Evolutionary conservation across 345 rosid genomes (phyloP), one percentile per base, ranked within the genome.

Genomic region (Eucalyptus decipiens): DNA sequence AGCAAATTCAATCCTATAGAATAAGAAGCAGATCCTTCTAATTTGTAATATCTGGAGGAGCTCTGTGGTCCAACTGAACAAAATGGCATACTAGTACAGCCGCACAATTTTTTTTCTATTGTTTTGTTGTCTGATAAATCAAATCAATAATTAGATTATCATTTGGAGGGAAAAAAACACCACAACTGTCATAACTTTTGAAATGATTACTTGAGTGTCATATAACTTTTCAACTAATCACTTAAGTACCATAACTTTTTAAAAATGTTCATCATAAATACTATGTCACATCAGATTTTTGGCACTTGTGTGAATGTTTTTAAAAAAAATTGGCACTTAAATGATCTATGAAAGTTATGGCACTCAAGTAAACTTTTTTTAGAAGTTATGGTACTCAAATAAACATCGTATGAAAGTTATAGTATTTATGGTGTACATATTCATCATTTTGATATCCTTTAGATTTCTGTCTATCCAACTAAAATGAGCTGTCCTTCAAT

Each of bases 121-220:
- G 37, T 65, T n/a, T 65, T 65, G 40, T 15, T 65, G 32, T 65
- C 11, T 65, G 2, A 15, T 4, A 62, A 62, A 62, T 65, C 76
- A 14, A 30, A 65, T 65, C 37, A 65, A 65, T 9, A n/a, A 15
- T n/a, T 65, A n/a, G 37, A 65, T n/a, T 3, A 15, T 30, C 37
- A 65, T 4, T 65, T 65, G n/a, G n/a, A 3, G 15, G 30, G 13
- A 0, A 1, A 54, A 56, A 0, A 24, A 24, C 1, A 4, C 6
- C 13, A 9, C 62, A 56, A 4, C 13, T 23, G 1, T 2, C 6
- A 24, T 56, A 56, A 56, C 1, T 56, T 56, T 56, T 1, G 0
- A 50, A 49, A 6, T 50, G 8, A 51, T 51, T 51, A 51, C 21
- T 51, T 3, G 4, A 51, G 8, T 51, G 8, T 8, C 21, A 51